Evolutionary conservation across 2,329 filamentous ascomycete genomes (phyloP), one percentile per base, ranked within the genome.

Genomic region (Raffaelea arxii): DNA sequence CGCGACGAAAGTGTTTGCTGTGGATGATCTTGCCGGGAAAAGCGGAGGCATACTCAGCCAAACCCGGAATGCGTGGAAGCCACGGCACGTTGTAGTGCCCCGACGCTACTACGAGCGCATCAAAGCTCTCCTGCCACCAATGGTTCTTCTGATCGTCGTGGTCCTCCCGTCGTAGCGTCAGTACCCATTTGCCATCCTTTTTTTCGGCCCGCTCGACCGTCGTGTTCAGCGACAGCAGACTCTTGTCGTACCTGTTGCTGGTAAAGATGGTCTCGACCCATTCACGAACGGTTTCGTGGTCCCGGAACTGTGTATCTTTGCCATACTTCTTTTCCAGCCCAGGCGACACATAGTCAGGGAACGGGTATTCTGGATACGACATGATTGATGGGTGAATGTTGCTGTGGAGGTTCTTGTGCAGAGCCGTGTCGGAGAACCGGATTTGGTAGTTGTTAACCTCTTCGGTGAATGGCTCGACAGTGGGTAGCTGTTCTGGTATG

Each of bases 61-160:
- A 53, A 0, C 75, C 75, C 1, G 67, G 57, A 16, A 77, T 67
- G 2, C 14, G 4, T 9, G 50, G 47, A 10, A 78, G 65, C 49
- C 72, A 80, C 0, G 79, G 78, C 1, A 81, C 67, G 51, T 75
- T 74, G 54, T 83, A 86, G 59, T 86, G 82, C 0, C 83, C 83
- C 24, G 71, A 78, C 0, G 82, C 79, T 4, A 83, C 75, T 1
- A 85, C 72, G 1, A 86, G 66, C 0, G 78, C 77, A 56, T 86
- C 81, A 51, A 92, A 75, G 60, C 59, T 12, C 41, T 62, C 79
- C 0, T 62, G 64, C 78, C 78, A 81, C 78, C 79, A 82, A 49
- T 72, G 71, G 51, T 80, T 55, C 50, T 3, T 56, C 50, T 21
- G 56, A 18, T 16, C 11, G 21, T 3, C 23, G 58, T 38, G 38